phyloP scores from a whole-genome alignment of 257 asterid species.

The Solanum arcanum region DNA sequence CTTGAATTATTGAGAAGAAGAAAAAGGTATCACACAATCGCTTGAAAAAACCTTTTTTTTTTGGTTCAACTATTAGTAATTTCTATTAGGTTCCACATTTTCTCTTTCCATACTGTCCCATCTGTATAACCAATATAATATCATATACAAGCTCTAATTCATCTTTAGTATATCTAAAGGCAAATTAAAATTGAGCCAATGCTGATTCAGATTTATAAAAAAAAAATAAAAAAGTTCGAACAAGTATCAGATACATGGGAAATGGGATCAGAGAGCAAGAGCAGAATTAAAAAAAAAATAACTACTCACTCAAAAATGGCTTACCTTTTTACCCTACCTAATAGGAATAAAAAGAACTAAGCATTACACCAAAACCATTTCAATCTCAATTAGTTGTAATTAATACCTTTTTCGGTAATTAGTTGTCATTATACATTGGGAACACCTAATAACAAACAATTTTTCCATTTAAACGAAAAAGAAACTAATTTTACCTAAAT shows the following conservation, averaged over 20 bases:
- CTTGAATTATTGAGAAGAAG: no score
- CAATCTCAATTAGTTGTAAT: background rate
- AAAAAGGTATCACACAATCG: no score
- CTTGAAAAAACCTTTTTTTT: no score
- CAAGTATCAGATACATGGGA: background rate
- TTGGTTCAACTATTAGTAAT: background rate
- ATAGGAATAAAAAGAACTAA: background rate
- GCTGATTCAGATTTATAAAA: background rate
- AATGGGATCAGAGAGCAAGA: background rate
- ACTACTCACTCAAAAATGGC: background rate
- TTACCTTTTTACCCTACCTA: background rate
- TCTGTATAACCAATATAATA: background rate
- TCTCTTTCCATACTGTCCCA: background rate
- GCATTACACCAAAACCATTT: background rate
- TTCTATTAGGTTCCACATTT: background rate
- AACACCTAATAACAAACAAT: background rate
- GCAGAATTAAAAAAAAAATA: background rate
- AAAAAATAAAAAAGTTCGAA: background rate
- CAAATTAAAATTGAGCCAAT: background rate
- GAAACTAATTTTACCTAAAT: background rate
- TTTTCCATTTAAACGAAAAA: background rate
- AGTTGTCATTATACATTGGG: background rate
- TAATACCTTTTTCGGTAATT: background rate
- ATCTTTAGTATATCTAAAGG: background rate
- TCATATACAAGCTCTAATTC: background rate